Conservation (phyloP, 768 basidiomycete genomes). For the Lentinula lateritia region DNA sequence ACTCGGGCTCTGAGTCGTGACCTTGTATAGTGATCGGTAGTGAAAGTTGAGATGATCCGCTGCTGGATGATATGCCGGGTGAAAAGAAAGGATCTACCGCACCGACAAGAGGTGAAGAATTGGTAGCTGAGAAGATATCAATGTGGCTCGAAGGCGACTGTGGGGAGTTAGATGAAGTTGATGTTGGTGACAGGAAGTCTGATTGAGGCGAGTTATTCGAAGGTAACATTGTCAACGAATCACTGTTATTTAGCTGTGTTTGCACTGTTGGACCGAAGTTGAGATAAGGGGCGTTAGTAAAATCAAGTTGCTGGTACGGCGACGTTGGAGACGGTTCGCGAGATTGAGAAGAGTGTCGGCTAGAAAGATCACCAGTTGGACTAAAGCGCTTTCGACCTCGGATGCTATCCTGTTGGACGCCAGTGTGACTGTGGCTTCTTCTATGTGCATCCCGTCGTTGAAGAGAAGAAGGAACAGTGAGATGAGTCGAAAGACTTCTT, state of each 20-base stretch:
- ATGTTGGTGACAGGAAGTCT: not conserved
- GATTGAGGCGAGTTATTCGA: not conserved
- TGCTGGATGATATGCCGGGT: not conserved
- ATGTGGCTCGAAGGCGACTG: not conserved
- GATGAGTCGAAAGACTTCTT: conserved; percentile 2
- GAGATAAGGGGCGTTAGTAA: not conserved
- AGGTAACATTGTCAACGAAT: not conserved
- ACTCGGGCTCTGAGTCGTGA: not conserved
- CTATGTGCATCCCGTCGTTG: conserved; percentile 6
- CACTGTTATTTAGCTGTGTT: not conserved
- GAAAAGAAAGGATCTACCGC: not conserved
- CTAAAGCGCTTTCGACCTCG: not conserved
- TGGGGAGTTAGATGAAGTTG: not conserved
- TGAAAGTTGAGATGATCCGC: not conserved
- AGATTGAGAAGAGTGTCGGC: not conserved
- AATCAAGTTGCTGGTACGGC: not conserved
- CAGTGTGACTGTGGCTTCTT: conserved; percentile 4
- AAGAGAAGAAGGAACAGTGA: not conserved
- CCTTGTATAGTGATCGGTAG: not conserved
- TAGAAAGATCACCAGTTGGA: not conserved
- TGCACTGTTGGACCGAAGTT: not conserved
- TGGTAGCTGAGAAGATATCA: not conserved
- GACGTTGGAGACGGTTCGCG: conserved; percentile 1
- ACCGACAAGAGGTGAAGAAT: not conserved
- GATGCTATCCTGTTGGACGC: not conserved